Base-by-base conservation (phyloP, 1,139 yeast species). In the Geotrichum carabidarum region DNA sequence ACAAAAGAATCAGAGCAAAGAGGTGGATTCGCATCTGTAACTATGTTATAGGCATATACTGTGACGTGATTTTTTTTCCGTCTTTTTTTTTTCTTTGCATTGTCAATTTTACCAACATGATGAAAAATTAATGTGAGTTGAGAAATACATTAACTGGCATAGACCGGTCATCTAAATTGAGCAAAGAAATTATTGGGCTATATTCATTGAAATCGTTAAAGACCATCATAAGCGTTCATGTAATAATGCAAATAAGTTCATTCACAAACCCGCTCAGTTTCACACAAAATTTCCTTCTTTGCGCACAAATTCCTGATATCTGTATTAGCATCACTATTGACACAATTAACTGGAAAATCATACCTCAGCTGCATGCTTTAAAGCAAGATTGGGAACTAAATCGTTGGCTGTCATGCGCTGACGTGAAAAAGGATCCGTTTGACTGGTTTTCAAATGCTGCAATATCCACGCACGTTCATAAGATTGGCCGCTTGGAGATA, bases 401-500 rank as follows among this genome's bases (percentile, higher is more conserved):
- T 78, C 78, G 40, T 62, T 60, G 45, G 71, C 71, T n/a, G 63
- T 63, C 54, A 77, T 61, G 0, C 72, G 71, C 52, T 69, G 66
- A 51, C 79, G 70, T 0, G 78, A 69, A 52, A 75, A 65, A 4
- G 80, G 81, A 58, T 77, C 81, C 40, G 70, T 69, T 8, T 71
- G 68, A 59, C 70, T 68, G 37, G 65, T 68, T 22, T 65, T 62
- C 48, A 78, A 62, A 60, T 76, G 78, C 55, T 72, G 73, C 48
- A 73, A 53, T 31, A 78, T 63, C 64, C 72, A 68, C 0, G 75
- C 58, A 54, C 73, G 69, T 59, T 78, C 82, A 61, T 75, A 78
- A 1, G 80, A 72, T 37, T 74, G 76, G 1, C 82, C 82, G 27
- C 78, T 72, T 11, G 78, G 79, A 12, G 78, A 70, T n/a, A 78